These are phyloP conservation scores for Fusarium setosum DNA, from an alignment of 2,329 filamentous ascomycete species.

Conservation along the genomic window DNA sequence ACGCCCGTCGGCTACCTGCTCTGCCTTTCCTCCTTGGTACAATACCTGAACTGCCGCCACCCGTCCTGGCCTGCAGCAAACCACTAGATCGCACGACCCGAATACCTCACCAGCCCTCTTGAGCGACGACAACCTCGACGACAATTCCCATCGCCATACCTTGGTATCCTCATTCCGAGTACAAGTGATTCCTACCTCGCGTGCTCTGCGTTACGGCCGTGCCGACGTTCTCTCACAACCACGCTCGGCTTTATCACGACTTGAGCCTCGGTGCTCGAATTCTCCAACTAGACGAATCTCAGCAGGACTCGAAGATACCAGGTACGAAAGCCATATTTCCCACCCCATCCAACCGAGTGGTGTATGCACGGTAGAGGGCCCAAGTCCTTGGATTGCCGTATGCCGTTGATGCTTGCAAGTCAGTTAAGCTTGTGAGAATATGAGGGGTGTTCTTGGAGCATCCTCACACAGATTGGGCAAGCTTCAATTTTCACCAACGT, in stretches of 20 bases:
- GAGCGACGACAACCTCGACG: conserved; percentile 20
- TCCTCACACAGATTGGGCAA: not conserved
- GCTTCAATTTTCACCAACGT: not conserved
- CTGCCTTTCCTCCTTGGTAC: conserved; percentile 26
- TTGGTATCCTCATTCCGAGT: conserved; percentile 12
- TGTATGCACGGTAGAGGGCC: not conserved
- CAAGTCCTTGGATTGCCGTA: not conserved
- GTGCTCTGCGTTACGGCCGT: conserved; percentile 18
- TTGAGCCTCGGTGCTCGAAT: conserved; percentile 8
- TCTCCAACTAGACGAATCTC: not conserved
- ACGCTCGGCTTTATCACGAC: conserved; percentile 9
- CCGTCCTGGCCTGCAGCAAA: conserved; percentile 40
- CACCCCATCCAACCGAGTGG: not conserved
- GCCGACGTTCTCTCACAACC: not conserved
- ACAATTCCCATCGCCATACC: conserved; percentile 1
- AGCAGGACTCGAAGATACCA: conserved; percentile 15
- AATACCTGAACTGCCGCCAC: conserved; percentile 38
- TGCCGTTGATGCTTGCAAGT: not conserved
- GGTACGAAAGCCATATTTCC: conserved; percentile 27
- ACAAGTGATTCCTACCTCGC: conserved; percentile 14
- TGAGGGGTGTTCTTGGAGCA: not conserved
- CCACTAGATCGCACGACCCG: conserved; percentile 32
- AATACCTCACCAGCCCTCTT: conserved; percentile 28
- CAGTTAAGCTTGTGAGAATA: not conserved
- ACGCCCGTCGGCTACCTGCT: conserved; percentile 22